phyloP scores from a whole-genome alignment of 306 rosid species.

The Castanea crenata region DNA sequence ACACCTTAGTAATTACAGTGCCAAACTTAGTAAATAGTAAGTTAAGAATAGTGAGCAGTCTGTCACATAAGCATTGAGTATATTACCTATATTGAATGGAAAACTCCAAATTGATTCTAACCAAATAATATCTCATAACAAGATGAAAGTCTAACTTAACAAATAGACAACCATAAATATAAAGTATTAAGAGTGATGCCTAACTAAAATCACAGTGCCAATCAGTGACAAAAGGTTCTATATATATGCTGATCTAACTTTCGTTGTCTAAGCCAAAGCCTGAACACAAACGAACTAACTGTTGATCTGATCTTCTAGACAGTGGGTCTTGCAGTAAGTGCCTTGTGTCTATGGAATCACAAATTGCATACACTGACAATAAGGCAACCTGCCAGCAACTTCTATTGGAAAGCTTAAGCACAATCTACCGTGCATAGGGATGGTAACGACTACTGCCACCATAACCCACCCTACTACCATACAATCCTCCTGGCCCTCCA shows the following conservation, averaged over 20 bases:
- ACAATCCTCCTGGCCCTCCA: constrained; percentile 47
- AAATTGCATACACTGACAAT: constrained; percentile 18
- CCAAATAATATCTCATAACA: constrained; percentile 31
- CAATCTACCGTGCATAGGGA: constrained; percentile 58
- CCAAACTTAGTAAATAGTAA: constrained; percentile 29
- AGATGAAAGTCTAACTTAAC: constrained; percentile 34
- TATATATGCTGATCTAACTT: constrained; percentile 50
- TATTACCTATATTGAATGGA: constrained; percentile 42
- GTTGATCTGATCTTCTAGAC: constrained; percentile 55
- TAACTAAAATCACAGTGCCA: constrained; percentile 33
- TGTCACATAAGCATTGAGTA: constrained; percentile 29
- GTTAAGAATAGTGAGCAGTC: constrained; percentile 16
- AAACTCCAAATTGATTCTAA: constrained; percentile 32
- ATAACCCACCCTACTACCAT: constrained; percentile 52
- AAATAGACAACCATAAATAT: constrained; percentile 28
- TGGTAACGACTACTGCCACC: constrained; percentile 58
- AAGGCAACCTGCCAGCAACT: constrained; percentile 51
- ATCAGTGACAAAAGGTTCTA: constrained; percentile 31
- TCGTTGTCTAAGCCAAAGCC: constrained; percentile 35
- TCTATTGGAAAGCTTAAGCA: constrained; percentile 46
- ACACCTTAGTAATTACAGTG: constrained; percentile 32
- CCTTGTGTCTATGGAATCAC: constrained; percentile 35
- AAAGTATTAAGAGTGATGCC: constrained; percentile 20
- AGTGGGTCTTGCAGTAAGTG: constrained; percentile 46
- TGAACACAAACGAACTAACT: constrained; percentile 40